Conservation (phyloP, 129 eudicot genomes). For the Mikania micrantha region DNA sequence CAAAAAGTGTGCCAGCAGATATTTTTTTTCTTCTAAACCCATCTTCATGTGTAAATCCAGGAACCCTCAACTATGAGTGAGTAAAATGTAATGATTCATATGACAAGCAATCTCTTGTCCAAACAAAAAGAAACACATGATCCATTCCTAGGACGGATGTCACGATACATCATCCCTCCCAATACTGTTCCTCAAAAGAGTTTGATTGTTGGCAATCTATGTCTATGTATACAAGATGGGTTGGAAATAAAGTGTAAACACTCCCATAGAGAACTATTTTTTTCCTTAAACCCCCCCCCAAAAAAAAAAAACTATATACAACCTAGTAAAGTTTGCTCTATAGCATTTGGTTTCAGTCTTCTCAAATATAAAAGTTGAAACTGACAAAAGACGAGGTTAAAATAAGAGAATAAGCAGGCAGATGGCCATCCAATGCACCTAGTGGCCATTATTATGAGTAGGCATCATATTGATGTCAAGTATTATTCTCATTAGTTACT, state of each 20-base stretch:
- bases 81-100: constrained; percentile 5
- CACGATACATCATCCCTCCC: constrained; percentile 5
- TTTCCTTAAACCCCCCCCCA: background rate
- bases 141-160: constrained; percentile 8
- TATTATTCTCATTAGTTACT: background rate
- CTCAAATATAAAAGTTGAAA: too few species aligned
- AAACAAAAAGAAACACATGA: background rate
- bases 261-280: background rate
- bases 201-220: background rate
- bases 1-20: background rate
- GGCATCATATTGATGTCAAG: constrained; percentile 1
- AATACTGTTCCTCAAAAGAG: too few species aligned
- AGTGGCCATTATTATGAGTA: constrained; percentile 9
- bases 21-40: constrained; percentile 1
- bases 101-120: constrained; percentile 20
- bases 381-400: constrained; percentile 10
- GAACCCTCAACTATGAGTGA: constrained; percentile 6
- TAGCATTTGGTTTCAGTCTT: too few species aligned
- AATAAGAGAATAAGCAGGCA: background rate
- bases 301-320: constrained; percentile 9
- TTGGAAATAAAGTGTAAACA: background rate
- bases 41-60: constrained; percentile 11
- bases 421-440: constrained; percentile 14
- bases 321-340: constrained; percentile 20
- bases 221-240: constrained; percentile 12